Evolutionary conservation across 805 yeast genomes (phyloP), one percentile per base, ranked within the genome.

Genomic region (Metschnikowia baotianmanensis): DNA sequence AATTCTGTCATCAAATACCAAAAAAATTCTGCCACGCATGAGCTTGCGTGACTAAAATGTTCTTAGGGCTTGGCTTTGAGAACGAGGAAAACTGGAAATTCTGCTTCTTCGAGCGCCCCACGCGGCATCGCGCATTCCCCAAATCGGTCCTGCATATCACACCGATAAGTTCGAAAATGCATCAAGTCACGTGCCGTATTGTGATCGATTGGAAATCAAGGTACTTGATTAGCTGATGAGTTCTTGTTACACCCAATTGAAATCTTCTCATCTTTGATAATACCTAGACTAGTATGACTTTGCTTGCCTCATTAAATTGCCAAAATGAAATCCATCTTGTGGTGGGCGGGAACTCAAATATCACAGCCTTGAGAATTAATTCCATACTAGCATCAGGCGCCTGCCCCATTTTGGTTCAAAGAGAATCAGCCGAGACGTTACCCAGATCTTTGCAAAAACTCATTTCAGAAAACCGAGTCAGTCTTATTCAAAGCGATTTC

Each of bases 371-470:
- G 18, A 69, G 90, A 49, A 67, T 78, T 12, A 67, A 63, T 20
- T 56, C 71, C 7, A 69, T 78, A 19, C 47, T 78, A 10, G 73
- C 72, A 29, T 56, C 76, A 17, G 84, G 86, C 7, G 87, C 86
- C 2, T 53, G 42, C 3, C 80, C 85, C 6, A 50, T 65, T 0
- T 62, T 82, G 3, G 57, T 82, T 26, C 67, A 78, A n/a, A 59
- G 71, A 9, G 25, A 36, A 22, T 34, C 31, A 7, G 53, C 62
- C n/a, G 41, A 42, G 12, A 31, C 35, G 15, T 46, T 61, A 9
- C 61, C 71, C 13, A 35, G 45, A 1, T 43, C 57, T 2, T 51
- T 69, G 16, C 48, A 52, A 29, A 59, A 37, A 31, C 55, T 46
- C 19, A 52, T 57, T 4, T 53, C 58, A 3, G 50, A 55, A 9